Percentiles rank a stretch among this genome's conserved stretches.
Evolutionary conservation across 306 rosid species (phyloP).

Genomic region (Quillaja saponaria): DNA sequence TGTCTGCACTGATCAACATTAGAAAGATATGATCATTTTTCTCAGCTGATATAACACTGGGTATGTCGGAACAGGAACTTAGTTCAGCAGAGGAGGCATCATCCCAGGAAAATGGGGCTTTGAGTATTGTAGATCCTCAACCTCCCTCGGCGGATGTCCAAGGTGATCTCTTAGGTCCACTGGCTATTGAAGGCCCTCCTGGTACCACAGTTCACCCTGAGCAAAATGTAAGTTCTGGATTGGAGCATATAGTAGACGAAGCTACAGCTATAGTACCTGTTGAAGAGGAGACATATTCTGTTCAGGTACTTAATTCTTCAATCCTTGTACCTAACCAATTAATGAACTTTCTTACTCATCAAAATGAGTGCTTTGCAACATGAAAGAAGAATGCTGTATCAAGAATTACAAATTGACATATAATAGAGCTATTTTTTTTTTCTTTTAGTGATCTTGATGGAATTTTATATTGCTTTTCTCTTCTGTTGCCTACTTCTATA

Average conservation of each 20-base stretch:
- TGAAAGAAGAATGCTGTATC: conserved; percentile 3
- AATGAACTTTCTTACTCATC: conserved; percentile 15
- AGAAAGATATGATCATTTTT: no score
- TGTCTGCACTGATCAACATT: no score
- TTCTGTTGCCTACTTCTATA: no score
- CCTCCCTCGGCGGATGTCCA: conserved; percentile 68
- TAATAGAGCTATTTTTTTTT: neutral
- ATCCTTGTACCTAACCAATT: conserved; percentile 6
- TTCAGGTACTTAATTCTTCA: conserved; percentile 64
- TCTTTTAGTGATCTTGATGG: neutral
- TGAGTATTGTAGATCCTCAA: conserved; percentile 56
- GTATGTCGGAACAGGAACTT: conserved; percentile 57
- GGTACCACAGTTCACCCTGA: conserved; percentile 46
- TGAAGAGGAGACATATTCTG: conserved; percentile 72
- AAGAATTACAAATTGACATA: neutral
- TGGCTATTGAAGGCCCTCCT: conserved; percentile 97
- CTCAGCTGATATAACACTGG: no score
- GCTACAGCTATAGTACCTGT: conserved; percentile 87
- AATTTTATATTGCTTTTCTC: neutral
- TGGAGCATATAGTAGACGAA: conserved; percentile 58
- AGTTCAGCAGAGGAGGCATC: conserved; percentile 44
- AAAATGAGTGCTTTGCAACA: no score
- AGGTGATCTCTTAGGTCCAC: conserved; percentile 84
- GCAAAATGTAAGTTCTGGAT: conserved; percentile 44
- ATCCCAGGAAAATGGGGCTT: conserved; percentile 73